Evolutionary conservation across 306 rosid genomes (phyloP).

Genomic region (Delonix regia): DNA sequence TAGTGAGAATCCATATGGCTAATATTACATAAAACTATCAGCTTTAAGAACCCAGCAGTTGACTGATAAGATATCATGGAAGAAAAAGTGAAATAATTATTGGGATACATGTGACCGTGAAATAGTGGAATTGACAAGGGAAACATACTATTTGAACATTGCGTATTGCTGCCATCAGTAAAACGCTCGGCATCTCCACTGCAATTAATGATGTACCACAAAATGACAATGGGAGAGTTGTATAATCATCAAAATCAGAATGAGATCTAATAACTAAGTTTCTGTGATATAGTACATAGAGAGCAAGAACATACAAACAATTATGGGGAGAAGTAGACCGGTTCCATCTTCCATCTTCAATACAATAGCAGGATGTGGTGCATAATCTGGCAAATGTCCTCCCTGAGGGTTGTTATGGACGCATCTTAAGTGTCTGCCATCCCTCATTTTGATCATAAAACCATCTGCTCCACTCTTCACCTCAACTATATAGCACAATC

Average conservation of each 20-base stretch:
- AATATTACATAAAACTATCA: slow-evolving; percentile 11
- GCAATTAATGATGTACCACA: slow-evolving; percentile 41
- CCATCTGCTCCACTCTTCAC: slow-evolving; percentile 89
- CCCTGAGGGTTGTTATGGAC: slow-evolving; percentile 83
- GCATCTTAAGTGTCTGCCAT: slow-evolving; percentile 76
- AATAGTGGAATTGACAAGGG: not conserved
- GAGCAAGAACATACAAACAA: slow-evolving; percentile 69
- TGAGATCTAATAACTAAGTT: not conserved
- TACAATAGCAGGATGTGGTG: slow-evolving; percentile 87
- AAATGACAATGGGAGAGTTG: slow-evolving; percentile 25
- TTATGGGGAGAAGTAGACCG: slow-evolving; percentile 85
- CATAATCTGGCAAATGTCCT: slow-evolving; percentile 78
- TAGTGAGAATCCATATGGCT: slow-evolving; percentile 3
- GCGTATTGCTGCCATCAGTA: slow-evolving; percentile 83
- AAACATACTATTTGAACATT: slow-evolving; percentile 74
- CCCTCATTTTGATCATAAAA: slow-evolving; percentile 83
- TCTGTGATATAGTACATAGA: slow-evolving; percentile 3
- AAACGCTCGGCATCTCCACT: slow-evolving; percentile 93
- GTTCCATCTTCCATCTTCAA: slow-evolving; percentile 90
- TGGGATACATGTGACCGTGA: not conserved
- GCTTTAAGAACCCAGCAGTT: not conserved
- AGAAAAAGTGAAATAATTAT: not conserved
- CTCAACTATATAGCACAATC: slow-evolving; percentile 58
- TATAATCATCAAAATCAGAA: not conserved
- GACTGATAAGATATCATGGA: not conserved